Evolutionary conservation across 2,329 filamentous ascomycete genomes (phyloP).

Genomic region (Monilinia aucupariae): DNA sequence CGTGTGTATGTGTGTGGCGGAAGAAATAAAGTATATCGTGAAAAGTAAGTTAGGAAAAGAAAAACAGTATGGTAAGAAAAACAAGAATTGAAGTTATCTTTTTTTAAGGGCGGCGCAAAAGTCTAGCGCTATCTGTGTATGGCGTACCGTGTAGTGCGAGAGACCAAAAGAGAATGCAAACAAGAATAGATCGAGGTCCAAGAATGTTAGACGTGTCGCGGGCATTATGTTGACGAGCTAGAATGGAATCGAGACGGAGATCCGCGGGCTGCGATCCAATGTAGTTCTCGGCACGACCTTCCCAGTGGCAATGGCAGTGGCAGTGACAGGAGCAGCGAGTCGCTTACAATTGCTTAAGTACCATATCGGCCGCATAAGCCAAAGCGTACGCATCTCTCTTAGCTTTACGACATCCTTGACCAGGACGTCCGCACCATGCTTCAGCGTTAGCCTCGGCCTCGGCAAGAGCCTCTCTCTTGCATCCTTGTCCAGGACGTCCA

Average conservation of each 20-base stretch:
- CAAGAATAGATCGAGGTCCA: neutral
- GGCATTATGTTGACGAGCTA: neutral
- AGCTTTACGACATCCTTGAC: slow-evolving; percentile 25
- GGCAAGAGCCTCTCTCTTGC: slow-evolving; percentile 23
- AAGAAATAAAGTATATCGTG: neutral
- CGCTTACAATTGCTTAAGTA: slow-evolving; percentile 16
- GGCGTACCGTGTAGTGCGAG: neutral
- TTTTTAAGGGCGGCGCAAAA: neutral
- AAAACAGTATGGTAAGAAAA: too few relatives aligned
- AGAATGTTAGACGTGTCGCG: neutral
- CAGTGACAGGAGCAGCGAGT: neutral
- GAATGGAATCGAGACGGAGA: neutral
- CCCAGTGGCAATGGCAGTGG: neutral
- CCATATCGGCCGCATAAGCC: slow-evolving; percentile 21
- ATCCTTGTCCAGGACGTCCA: slow-evolving; percentile 21
- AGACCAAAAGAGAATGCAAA: neutral
- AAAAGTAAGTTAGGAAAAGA: neutral
- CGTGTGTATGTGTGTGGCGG: neutral
- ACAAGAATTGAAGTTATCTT: neutral
- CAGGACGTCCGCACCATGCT: slow-evolving; percentile 21
- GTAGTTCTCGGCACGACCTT: neutral
- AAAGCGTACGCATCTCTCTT: slow-evolving; percentile 19
- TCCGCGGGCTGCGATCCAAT: neutral
- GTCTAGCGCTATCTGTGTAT: slow-evolving; percentile 1
- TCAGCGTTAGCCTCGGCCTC: slow-evolving; percentile 20